phyloP scores from a whole-genome alignment of 305 asterid species.

The Fraxinus floribunda region DNA sequence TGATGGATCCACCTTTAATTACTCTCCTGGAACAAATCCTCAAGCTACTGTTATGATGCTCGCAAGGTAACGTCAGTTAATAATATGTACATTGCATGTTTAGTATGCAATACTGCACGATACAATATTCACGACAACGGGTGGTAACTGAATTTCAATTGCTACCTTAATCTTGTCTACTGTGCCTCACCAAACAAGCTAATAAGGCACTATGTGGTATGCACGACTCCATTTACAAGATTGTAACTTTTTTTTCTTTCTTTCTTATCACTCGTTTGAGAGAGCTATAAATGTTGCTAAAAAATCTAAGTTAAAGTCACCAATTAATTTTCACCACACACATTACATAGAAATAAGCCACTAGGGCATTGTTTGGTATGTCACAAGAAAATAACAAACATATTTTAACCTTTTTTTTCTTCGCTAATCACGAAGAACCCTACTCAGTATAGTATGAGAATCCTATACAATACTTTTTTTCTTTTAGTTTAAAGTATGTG shows the following conservation, averaged over 20 bases:
- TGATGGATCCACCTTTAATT: conserved; percentile 79
- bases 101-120: neutral
- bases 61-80: conserved; percentile 47
- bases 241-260: too few species aligned
- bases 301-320: neutral
- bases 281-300: neutral
- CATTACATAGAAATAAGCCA: neutral
- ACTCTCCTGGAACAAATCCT: conserved; percentile 89
- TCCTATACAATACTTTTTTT: neutral
- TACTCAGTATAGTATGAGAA: neutral
- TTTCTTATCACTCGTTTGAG: neutral
- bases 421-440: neutral
- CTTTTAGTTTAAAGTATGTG: neutral
- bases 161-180: neutral
- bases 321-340: neutral
- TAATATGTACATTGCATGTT: neutral
- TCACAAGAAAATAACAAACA: neutral
- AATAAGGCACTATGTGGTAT: neutral
- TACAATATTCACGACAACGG: neutral
- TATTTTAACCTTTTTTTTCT: neutral
- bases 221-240: neutral
- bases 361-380: neutral
- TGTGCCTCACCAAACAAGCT: neutral
- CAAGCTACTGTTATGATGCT: conserved; percentile 98
- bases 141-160: neutral